phyloP scores from a whole-genome alignment of 2,329 filamentous ascomycete genomes.

The Colletotrichum cereale region DNA sequence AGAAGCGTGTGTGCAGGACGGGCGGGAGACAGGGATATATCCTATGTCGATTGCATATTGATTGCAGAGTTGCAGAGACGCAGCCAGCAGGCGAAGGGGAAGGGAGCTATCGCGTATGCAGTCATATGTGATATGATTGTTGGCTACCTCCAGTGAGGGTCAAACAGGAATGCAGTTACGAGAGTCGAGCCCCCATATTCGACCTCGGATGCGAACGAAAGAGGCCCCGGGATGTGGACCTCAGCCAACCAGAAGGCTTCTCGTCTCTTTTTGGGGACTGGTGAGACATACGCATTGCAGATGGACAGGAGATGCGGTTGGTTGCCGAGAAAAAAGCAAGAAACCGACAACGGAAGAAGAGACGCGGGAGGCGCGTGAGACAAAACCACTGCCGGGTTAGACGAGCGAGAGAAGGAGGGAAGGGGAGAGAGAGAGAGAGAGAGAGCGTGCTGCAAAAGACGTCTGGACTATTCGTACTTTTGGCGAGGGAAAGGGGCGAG shows the following conservation, averaged over 20 bases:
- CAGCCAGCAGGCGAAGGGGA: not conserved
- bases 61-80: not conserved
- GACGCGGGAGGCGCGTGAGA: slow-evolving; percentile 36
- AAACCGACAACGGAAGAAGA: slow-evolving; percentile 32
- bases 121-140: slow-evolving; percentile 29
- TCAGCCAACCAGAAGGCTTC: slow-evolving; percentile 26
- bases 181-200: slow-evolving; percentile 27
- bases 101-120: slow-evolving; percentile 8
- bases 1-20: slow-evolving; percentile 32
- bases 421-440: not conserved
- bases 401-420: not conserved
- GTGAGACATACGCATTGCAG: slow-evolving; percentile 32
- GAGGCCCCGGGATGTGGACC: slow-evolving; percentile 16
- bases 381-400: slow-evolving; percentile 34
- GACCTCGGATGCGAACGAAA: slow-evolving; percentile 39
- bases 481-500: slow-evolving; percentile 9
- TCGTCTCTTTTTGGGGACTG: slow-evolving; percentile 29
- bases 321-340: slow-evolving; percentile 37
- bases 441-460: slow-evolving; percentile 22
- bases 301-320: slow-evolving; percentile 29
- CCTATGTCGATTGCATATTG: slow-evolving; percentile 31
- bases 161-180: slow-evolving; percentile 13
- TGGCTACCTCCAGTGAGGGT: slow-evolving; percentile 16
- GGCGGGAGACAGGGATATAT: slow-evolving; percentile 34
- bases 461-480: not conserved